Conservation (phyloP, 2,329 filamentous ascomycete species). For the Paracorniculantispora psalliotae region DNA sequence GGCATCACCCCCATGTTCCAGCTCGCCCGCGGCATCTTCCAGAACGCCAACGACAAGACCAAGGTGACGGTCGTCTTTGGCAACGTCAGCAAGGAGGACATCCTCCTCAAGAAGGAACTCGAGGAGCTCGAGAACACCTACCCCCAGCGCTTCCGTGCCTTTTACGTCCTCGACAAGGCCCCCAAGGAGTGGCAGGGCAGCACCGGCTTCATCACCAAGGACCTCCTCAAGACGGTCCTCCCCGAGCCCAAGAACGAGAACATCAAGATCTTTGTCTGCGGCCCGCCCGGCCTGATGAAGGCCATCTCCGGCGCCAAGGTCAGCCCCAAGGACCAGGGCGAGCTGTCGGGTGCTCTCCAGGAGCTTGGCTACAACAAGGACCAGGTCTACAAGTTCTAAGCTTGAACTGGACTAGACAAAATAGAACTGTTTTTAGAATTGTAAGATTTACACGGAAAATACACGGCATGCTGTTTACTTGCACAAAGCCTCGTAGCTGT, state of each 20-base stretch:
- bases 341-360: slow-evolving; percentile 74
- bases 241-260: slow-evolving; percentile 88
- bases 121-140: slow-evolving; percentile 88
- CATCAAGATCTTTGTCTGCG: slow-evolving; percentile 95
- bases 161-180: slow-evolving; percentile 87
- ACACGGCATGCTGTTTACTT: slow-evolving; percentile 3
- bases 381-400: slow-evolving; percentile 92
- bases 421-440: background rate
- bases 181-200: slow-evolving; percentile 71
- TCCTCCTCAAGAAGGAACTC: slow-evolving; percentile 82
- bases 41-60: slow-evolving; percentile 93
- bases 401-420: background rate
- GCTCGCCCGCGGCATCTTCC: slow-evolving; percentile 85
- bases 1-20: slow-evolving; percentile 99
- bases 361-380: slow-evolving; percentile 67
- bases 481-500: no score
- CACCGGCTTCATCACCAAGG: slow-evolving; percentile 81
- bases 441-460: slow-evolving; percentile 9
- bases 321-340: slow-evolving; percentile 90
- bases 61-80: slow-evolving; percentile 95
- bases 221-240: slow-evolving; percentile 88
- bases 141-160: slow-evolving; percentile 90
- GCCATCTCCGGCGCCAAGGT: slow-evolving; percentile 85
- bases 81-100: slow-evolving; percentile 85
- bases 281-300: slow-evolving; percentile 89